These are phyloP conservation scores for Arthrinium phaeospermum DNA, from an alignment of 2,329 filamentous ascomycete genomes.

Conservation along the genomic window DNA sequence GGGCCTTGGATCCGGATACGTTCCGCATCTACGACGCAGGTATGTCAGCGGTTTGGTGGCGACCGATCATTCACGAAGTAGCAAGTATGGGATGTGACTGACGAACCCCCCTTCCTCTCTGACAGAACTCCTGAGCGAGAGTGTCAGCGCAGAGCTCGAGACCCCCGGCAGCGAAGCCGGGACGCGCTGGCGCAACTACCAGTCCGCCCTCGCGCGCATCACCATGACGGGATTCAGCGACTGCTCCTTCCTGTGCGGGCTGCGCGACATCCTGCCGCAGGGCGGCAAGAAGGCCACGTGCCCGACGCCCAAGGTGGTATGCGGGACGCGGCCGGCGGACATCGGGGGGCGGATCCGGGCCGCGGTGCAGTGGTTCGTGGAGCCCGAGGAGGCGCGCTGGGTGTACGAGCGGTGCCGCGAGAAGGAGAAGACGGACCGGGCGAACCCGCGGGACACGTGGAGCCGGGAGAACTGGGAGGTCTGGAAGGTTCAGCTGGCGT, in stretches of 20 bases:
- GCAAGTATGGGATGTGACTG: neutral
- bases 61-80: neutral
- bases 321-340: neutral
- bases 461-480: conserved; percentile 25
- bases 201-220: conserved; percentile 26
- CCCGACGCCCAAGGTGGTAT: conserved; percentile 19
- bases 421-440: conserved; percentile 23
- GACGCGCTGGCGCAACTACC: conserved; percentile 27
- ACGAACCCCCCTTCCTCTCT: neutral
- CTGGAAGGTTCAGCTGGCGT: conserved; percentile 26
- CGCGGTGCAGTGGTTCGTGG: neutral
- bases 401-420: conserved; percentile 19
- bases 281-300: conserved; percentile 23
- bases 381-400: neutral
- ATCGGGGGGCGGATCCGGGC: neutral
- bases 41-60: neutral
- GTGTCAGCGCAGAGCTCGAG: conserved; percentile 22
- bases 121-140: neutral
- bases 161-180: conserved; percentile 21
- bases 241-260: conserved; percentile 24
- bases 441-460: conserved; percentile 26
- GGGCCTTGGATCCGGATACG: neutral
- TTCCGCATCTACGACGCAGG: neutral
- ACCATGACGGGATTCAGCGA: conserved; percentile 24
- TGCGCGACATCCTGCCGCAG: conserved; percentile 27